A percentile compares a stretch with the other conserved stretches of the same genome.
Conservation (phyloP, 495 filamentous ascomycete species). For the Aspergillus conjunctus region DNA sequence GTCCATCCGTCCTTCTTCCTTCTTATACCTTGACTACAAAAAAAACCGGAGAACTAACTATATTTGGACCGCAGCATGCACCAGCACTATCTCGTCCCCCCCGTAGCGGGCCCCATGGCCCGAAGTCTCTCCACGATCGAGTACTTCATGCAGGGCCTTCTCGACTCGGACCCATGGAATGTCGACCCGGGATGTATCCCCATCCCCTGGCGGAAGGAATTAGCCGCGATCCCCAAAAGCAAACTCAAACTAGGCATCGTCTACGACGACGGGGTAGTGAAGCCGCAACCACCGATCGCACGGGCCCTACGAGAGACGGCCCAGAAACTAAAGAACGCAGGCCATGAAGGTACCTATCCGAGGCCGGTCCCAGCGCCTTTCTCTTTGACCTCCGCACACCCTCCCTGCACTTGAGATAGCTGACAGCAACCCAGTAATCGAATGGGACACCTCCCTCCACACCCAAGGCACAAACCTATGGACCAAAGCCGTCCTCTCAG, state of each 20-base stretch:
- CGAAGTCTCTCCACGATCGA: slow-evolving; percentile 42
- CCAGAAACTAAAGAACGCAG: slow-evolving; percentile 44
- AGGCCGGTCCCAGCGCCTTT: slow-evolving; percentile 6
- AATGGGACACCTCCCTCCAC: slow-evolving; percentile 44
- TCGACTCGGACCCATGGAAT: slow-evolving; percentile 43
- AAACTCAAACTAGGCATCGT: slow-evolving; percentile 54
- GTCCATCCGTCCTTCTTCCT: slow-evolving; percentile 2
- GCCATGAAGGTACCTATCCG: slow-evolving; percentile 44
- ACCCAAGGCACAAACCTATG: slow-evolving; percentile 36
- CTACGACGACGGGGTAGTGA: slow-evolving; percentile 56
- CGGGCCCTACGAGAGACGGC: slow-evolving; percentile 46
- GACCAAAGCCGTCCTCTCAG: slow-evolving; percentile 58
- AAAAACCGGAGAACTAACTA: neutral
- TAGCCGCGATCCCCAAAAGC: slow-evolving; percentile 28
- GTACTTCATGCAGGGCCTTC: slow-evolving; percentile 43
- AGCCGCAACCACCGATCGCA: slow-evolving; percentile 56
- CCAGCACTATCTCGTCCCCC: slow-evolving; percentile 37
- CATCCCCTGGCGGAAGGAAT: slow-evolving; percentile 45
- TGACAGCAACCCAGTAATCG: slow-evolving; percentile 36
- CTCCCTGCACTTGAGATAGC: no score
- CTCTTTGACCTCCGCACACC: neutral
- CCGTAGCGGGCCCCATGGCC: slow-evolving; percentile 48
- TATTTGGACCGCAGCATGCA: slow-evolving; percentile 19
- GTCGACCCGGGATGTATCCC: slow-evolving; percentile 45
- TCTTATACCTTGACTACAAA: neutral